Evolutionary conservation across 805 yeast species (phyloP).

Genomic region (Torulaspora franciscae): DNA sequence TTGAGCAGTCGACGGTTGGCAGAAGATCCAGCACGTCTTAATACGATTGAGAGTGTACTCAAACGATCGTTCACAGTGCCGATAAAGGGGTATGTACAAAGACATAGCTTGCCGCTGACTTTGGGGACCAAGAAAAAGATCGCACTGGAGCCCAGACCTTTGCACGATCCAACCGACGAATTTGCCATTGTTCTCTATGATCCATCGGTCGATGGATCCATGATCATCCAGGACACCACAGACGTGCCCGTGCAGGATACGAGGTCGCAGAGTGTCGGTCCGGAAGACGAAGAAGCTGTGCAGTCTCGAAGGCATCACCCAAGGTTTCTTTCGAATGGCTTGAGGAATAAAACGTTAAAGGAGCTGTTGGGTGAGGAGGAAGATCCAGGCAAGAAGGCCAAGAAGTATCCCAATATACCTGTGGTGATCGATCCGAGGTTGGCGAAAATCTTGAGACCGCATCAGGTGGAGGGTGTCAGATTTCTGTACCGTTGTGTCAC

Average conservation of each 20-base stretch:
- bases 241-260: conserved; percentile 7
- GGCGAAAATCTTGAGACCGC: conserved; percentile 84
- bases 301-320: conserved; percentile 28
- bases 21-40: conserved; percentile 35
- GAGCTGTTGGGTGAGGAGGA: conserved; percentile 73
- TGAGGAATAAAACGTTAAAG: conserved; percentile 55
- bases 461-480: conserved; percentile 92
- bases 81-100: conserved; percentile 39
- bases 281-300: conserved; percentile 13
- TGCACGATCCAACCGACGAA: conserved; percentile 93
- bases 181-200: conserved; percentile 92
- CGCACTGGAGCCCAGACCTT: conserved; percentile 75
- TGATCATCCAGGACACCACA: conserved; percentile 20
- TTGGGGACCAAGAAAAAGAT: conserved; percentile 74
- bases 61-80: conserved; percentile 58
- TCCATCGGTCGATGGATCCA: conserved; percentile 77
- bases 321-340: conserved; percentile 31
- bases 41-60: conserved; percentile 40
- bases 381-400: conserved; percentile 41
- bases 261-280: background rate
- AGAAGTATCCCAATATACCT: conserved; percentile 77
- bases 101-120: conserved; percentile 63
- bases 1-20: conserved; percentile 51
- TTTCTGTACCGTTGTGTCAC: conserved; percentile 87
- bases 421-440: conserved; percentile 91